phyloP scores from a whole-genome alignment of 2,329 filamentous ascomycete genomes.

The Penicillium sp. region DNA sequence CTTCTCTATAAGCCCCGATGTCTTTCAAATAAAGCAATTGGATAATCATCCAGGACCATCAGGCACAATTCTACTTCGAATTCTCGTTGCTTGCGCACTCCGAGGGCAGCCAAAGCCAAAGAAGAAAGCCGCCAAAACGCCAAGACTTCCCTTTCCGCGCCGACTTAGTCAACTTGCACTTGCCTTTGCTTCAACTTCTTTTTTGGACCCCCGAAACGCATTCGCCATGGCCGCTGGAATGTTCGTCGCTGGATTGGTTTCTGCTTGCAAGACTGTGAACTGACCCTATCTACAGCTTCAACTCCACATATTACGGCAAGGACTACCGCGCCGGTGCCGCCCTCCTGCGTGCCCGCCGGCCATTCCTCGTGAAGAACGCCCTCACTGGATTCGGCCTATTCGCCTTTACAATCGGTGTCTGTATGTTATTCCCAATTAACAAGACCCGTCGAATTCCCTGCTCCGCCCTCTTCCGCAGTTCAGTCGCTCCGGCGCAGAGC shows the following conservation, averaged over 20 bases:
- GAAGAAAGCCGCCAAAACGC: constrained; percentile 8
- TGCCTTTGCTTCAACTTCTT: constrained; percentile 12
- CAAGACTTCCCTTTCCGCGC: constrained; percentile 26
- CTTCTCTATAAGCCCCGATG: too few species aligned
- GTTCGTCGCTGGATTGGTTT: constrained; percentile 13
- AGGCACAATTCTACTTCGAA: too few species aligned
- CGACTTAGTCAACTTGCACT: constrained; percentile 3
- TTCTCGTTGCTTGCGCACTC: too few species aligned
- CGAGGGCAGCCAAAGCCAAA: too few species aligned
- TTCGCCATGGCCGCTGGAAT: constrained; percentile 30
- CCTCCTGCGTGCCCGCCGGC: constrained; percentile 86
- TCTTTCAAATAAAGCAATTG: too few species aligned
- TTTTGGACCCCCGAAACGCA: background rate
- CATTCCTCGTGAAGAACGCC: constrained; percentile 89
- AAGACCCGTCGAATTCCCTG: background rate
- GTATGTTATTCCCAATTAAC: constrained; percentile 62
- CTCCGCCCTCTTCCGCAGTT: background rate
- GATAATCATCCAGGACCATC: too few species aligned
- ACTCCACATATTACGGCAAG: constrained; percentile 90
- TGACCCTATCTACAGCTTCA: constrained; percentile 51
- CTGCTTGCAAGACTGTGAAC: background rate
- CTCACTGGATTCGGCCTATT: constrained; percentile 77
- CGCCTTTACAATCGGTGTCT: constrained; percentile 79
- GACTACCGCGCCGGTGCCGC: constrained; percentile 84
- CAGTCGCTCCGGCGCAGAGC: background rate